Percentiles rank a stretch among this genome's conserved stretches.
phyloP scores from a whole-genome alignment of 2,329 filamentous ascomycete genomes.

The Gnomoniopsis sp. region DNA sequence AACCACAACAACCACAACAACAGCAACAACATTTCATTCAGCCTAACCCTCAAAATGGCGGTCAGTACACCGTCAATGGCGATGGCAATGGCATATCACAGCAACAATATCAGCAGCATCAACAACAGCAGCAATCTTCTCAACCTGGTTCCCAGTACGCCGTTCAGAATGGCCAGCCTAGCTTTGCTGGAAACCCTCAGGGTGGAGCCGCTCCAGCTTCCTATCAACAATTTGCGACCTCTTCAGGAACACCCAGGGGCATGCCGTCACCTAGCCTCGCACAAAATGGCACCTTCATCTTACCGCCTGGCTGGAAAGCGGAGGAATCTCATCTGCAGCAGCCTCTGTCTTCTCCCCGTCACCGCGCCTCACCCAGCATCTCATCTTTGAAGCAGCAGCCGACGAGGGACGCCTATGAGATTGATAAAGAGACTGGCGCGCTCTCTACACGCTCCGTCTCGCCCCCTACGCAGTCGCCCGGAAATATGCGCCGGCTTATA shows the following conservation, averaged over 20 bases:
- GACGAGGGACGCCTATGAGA: slow-evolving; percentile 33
- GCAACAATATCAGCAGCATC: neutral
- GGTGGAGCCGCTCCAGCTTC: slow-evolving; percentile 6
- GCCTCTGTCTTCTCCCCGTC: slow-evolving; percentile 41
- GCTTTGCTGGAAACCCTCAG: neutral
- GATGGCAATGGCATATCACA: slow-evolving; percentile 7
- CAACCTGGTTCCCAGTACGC: slow-evolving; percentile 1
- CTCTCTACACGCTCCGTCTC: slow-evolving; percentile 17
- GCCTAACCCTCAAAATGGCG: slow-evolving; percentile 1
- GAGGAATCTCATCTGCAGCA: slow-evolving; percentile 53
- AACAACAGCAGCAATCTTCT: neutral
- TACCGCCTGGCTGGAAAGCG: slow-evolving; percentile 47
- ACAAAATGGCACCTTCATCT: slow-evolving; percentile 33
- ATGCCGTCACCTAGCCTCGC: slow-evolving; percentile 19
- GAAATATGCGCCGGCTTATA: slow-evolving; percentile 16
- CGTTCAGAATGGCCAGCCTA: neutral
- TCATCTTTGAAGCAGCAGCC: slow-evolving; percentile 25
- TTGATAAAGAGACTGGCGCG: slow-evolving; percentile 51
- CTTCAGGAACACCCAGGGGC: slow-evolving; percentile 21
- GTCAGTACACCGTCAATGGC: slow-evolving; percentile 5
- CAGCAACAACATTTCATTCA: slow-evolving; percentile 3
- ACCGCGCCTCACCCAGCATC: slow-evolving; percentile 30
- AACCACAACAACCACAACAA: neutral
- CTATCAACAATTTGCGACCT: slow-evolving; percentile 15
- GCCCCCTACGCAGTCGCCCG: slow-evolving; percentile 18